phyloP scores from a whole-genome alignment of 345 rosid genomes.

The Sonneratia alba region DNA sequence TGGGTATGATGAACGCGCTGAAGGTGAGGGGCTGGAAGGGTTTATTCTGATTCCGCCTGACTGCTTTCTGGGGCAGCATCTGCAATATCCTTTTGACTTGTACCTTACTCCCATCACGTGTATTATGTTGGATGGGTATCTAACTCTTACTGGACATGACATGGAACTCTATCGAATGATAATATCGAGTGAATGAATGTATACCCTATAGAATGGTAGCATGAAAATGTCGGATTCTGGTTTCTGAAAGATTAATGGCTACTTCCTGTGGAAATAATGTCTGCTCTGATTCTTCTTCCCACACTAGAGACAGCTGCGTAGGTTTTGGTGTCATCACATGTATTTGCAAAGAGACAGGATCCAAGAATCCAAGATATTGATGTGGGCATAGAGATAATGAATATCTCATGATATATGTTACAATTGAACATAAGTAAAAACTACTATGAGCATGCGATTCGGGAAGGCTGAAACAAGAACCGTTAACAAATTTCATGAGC shows the following conservation, averaged over 20 bases:
- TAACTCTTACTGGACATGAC: neutral
- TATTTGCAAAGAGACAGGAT: no score
- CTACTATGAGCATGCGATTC: neutral
- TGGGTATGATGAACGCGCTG: neutral
- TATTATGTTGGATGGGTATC: neutral
- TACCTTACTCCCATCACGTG: neutral
- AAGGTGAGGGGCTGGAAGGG: neutral
- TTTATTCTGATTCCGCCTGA: neutral
- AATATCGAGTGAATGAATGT: neutral
- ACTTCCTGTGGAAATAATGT: no score
- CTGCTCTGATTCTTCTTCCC: no score
- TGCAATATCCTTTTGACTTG: neutral
- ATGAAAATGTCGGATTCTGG: no score
- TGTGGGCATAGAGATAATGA: neutral
- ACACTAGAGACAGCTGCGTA: no score
- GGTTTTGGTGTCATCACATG: no score
- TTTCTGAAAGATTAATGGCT: no score
- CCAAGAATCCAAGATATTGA: neutral
- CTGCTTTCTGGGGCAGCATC: neutral
- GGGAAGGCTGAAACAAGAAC: neutral
- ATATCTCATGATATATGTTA: neutral
- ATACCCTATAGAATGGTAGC: no score
- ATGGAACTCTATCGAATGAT: neutral
- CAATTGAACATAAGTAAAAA: no score
- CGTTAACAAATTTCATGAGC: conserved; percentile 9